These are phyloP conservation scores for Silene uniflora DNA, from an alignment of 148 eudicot species.

Conservation along the genomic window DNA sequence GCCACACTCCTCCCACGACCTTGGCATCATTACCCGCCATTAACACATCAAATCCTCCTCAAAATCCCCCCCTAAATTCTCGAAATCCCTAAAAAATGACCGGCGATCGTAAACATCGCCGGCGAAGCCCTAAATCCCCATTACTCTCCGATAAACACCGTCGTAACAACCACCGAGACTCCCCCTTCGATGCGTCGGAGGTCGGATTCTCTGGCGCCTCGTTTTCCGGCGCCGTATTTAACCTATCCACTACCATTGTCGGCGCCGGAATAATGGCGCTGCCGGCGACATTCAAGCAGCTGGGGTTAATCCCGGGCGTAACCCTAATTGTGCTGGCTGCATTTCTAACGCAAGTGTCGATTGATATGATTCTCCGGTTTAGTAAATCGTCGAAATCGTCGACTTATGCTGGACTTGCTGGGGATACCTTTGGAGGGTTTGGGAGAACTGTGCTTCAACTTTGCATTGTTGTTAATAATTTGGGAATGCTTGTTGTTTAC, in stretches of 20 bases:
- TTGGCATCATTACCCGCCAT: not conserved
- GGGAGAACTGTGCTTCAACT: conserved; percentile 46
- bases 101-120: conserved; percentile 37
- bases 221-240: conserved; percentile 71
- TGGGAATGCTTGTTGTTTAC: conserved; percentile 63
- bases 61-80: too few relatives aligned
- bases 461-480: conserved; percentile 52
- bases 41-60: not conserved
- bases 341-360: conserved; percentile 49
- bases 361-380: conserved; percentile 58
- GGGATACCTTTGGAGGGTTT: conserved; percentile 53
- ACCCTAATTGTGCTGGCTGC: conserved; percentile 43
- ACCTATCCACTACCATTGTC: conserved; percentile 70
- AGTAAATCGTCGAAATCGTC: conserved; percentile 43
- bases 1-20: not conserved
- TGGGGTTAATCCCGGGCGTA: conserved; percentile 58
- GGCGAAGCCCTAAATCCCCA: conserved; percentile 38
- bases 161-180: conserved; percentile 14
- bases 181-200: not conserved
- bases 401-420: conserved; percentile 51
- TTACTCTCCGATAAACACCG: conserved; percentile 40
- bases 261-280: conserved; percentile 94
- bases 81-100: not conserved
- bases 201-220: conserved; percentile 51
- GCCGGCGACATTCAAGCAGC: conserved; percentile 65